phyloP scores from a whole-genome alignment of 2,329 filamentous ascomycete species.

The Penicillium sp. region DNA sequence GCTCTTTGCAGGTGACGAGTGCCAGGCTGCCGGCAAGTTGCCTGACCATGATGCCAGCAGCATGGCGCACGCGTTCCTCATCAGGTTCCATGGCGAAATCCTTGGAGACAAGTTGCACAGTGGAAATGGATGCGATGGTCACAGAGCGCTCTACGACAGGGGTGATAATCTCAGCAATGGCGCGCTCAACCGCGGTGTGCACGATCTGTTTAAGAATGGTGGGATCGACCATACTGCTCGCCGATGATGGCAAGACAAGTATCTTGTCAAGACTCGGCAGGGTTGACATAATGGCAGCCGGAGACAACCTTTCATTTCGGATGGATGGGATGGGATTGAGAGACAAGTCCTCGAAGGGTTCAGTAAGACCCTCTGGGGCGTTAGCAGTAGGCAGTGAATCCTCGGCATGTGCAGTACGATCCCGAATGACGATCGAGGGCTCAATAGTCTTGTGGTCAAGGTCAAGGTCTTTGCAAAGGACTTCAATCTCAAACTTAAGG shows the following conservation, averaged over 20 bases:
- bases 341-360: slow-evolving; percentile 79
- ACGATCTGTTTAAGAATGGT: slow-evolving; percentile 71
- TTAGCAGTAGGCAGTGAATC: slow-evolving; percentile 55
- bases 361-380: slow-evolving; percentile 68
- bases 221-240: slow-evolving; percentile 73
- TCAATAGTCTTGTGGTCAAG: slow-evolving; percentile 92
- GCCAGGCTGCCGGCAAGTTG: slow-evolving; percentile 90
- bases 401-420: slow-evolving; percentile 65
- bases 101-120: slow-evolving; percentile 90
- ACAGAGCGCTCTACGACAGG: slow-evolving; percentile 97
- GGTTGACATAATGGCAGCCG: slow-evolving; percentile 72
- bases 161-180: slow-evolving; percentile 93
- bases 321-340: slow-evolving; percentile 71
- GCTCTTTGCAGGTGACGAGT: slow-evolving; percentile 97
- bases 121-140: slow-evolving; percentile 95
- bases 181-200: slow-evolving; percentile 78
- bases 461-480: slow-evolving; percentile 86
- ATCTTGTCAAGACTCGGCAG: slow-evolving; percentile 81
- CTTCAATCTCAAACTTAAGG: slow-evolving; percentile 97
- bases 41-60: slow-evolving; percentile 92
- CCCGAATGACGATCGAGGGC: slow-evolving; percentile 80
- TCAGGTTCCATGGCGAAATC: slow-evolving; percentile 94
- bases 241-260: slow-evolving; percentile 74
- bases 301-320: slow-evolving; percentile 70
- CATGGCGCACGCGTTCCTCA: slow-evolving; percentile 78